Conservation (phyloP, 1,139 yeast genomes). For the Yamadazyma sp. region DNA sequence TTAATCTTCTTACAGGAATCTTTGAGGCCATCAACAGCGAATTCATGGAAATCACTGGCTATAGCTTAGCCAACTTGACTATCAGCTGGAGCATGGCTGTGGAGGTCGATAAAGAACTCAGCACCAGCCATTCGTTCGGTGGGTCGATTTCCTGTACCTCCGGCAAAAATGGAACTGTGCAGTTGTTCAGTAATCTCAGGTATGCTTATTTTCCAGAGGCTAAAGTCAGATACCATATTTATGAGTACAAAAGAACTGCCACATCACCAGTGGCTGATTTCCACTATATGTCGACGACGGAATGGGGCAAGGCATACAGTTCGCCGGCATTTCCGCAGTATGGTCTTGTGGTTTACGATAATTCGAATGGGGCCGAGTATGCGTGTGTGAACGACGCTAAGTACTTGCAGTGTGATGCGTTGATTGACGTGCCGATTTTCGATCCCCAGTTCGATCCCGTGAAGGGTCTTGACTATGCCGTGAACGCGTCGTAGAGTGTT, state of each 20-base stretch:
- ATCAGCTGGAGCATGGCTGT: constrained; percentile 7
- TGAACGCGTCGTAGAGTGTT: neutral
- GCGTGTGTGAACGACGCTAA: constrained; percentile 15
- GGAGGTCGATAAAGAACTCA: constrained; percentile 6
- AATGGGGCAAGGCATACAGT: constrained; percentile 11
- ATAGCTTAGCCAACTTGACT: neutral
- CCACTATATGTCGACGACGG: constrained; percentile 1
- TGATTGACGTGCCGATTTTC: constrained; percentile 5
- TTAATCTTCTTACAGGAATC: neutral
- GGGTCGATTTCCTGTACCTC: constrained; percentile 15
- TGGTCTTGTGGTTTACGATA: constrained; percentile 16
- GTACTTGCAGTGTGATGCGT: constrained; percentile 7
- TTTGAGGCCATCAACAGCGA: neutral
- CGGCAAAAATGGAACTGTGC: constrained; percentile 11
- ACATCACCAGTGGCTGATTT: neutral
- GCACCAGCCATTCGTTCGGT: constrained; percentile 11
- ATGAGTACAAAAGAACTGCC: neutral
- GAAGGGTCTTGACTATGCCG: constrained; percentile 9
- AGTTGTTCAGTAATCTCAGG: constrained; percentile 13
- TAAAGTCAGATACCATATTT: constrained; percentile 11
- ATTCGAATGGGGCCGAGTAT: constrained; percentile 14
- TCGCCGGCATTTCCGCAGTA: constrained; percentile 10
- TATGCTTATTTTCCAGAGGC: constrained; percentile 15
- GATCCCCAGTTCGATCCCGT: constrained; percentile 12
- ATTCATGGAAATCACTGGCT: neutral